These are phyloP conservation scores for Brassica carinata DNA, from an alignment of 345 rosid genomes.

Conservation along the genomic window DNA sequence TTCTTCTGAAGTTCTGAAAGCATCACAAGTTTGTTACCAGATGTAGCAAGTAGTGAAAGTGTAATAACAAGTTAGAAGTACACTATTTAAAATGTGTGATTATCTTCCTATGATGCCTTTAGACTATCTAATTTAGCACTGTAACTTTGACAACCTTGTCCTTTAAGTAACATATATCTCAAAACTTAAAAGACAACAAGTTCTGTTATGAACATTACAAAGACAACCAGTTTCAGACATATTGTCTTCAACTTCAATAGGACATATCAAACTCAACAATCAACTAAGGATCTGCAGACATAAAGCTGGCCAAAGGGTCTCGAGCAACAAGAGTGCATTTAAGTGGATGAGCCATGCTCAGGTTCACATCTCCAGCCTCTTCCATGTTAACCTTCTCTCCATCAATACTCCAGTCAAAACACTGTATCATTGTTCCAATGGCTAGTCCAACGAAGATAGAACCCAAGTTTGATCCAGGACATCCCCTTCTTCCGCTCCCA, in stretches of 20 bases:
- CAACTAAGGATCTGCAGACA: conserved; percentile 16
- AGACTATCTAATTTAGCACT: conserved; percentile 1
- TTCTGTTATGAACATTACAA: background rate
- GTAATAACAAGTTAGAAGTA: conserved; percentile 34
- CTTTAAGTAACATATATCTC: background rate
- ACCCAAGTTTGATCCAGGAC: conserved; percentile 36
- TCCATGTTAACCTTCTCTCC: conserved; percentile 38
- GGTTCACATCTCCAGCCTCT: conserved; percentile 32
- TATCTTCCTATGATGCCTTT: conserved; percentile 1
- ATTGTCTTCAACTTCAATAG: background rate
- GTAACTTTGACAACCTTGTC: background rate
- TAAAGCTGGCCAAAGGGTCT: conserved; percentile 26
- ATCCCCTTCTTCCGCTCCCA: conserved; percentile 43
- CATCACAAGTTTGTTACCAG: conserved; percentile 37
- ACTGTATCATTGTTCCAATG: conserved; percentile 37
- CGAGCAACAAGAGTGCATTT: conserved; percentile 39
- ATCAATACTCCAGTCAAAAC: conserved; percentile 38
- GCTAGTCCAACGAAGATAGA: conserved; percentile 24
- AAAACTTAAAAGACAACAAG: background rate
- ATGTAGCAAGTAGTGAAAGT: conserved; percentile 30
- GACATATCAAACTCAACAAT: background rate
- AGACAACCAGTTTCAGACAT: background rate
- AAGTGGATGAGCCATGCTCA: conserved; percentile 42
- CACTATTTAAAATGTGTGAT: conserved; percentile 9
- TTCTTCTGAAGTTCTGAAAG: conserved; percentile 58